phyloP scores from a whole-genome alignment of 78 protist genomes.

The Dictyostelium firmibasis region DNA sequence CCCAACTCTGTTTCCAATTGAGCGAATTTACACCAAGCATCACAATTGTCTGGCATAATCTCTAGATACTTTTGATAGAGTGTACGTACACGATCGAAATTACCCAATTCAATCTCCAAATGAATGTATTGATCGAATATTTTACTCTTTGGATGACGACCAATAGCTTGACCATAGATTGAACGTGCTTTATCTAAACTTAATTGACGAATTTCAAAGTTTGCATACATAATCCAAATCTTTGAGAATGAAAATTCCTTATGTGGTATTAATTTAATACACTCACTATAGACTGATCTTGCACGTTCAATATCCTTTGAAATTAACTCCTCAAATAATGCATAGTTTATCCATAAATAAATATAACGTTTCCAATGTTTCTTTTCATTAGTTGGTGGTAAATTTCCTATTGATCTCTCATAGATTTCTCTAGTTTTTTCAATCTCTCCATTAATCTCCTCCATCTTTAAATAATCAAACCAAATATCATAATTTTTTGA shows the following conservation, averaged over 20 bases:
- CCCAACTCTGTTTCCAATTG: slow-evolving; percentile 91
- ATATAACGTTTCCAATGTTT: slow-evolving; percentile 96
- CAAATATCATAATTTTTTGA: slow-evolving; percentile 96
- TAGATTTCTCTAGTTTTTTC: slow-evolving; percentile 91
- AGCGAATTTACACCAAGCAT: slow-evolving; percentile 93
- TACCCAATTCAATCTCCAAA: slow-evolving; percentile 92
- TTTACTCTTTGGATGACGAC: slow-evolving; percentile 85
- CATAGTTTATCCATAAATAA: slow-evolving; percentile 98
- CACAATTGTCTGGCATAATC: slow-evolving; percentile 81
- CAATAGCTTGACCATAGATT: slow-evolving; percentile 86
- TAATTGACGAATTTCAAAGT: slow-evolving; percentile 94
- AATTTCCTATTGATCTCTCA: slow-evolving; percentile 96
- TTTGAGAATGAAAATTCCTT: slow-evolving; percentile 95
- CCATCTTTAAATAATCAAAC: slow-evolving; percentile 97
- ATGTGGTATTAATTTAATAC: slow-evolving; percentile 93
- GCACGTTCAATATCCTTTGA: slow-evolving; percentile 92
- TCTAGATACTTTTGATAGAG: slow-evolving; percentile 92
- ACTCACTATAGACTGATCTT: slow-evolving; percentile 87
- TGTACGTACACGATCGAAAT: slow-evolving; percentile 90
- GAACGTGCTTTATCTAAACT: slow-evolving; percentile 67
- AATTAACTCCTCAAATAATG: slow-evolving; percentile 94
- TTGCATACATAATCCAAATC: slow-evolving; percentile 94
- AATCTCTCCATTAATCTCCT: slow-evolving; percentile 89
- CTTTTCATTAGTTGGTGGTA: slow-evolving; percentile 96
- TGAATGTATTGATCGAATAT: slow-evolving; percentile 87